These are phyloP conservation scores for Gossypium davidsonii DNA, from an alignment of 441 rosid genomes.

Conservation along the genomic window DNA sequence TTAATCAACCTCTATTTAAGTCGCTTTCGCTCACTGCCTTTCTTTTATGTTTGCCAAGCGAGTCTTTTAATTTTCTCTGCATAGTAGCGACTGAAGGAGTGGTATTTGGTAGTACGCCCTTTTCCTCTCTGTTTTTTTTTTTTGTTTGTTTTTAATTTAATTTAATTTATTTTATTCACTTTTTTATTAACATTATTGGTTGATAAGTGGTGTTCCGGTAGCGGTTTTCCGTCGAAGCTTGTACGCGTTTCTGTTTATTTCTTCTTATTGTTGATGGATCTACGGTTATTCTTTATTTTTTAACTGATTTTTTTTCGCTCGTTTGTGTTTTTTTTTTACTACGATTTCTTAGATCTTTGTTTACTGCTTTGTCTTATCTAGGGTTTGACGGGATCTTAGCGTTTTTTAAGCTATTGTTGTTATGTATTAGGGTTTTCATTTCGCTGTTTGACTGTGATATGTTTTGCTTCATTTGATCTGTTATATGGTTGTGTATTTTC, in stretches of 20 bases:
- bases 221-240: neutral
- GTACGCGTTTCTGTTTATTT: neutral
- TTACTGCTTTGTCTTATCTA: neutral
- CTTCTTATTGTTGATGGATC: neutral
- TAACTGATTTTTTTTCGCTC: neutral
- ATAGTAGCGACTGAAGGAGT: neutral
- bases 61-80: neutral
- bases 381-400: conserved; percentile 1
- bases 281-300: neutral
- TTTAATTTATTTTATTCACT: neutral
- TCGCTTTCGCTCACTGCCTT: neutral
- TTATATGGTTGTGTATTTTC: neutral
- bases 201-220: neutral
- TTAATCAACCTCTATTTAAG: neutral
- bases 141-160: no score
- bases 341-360: neutral
- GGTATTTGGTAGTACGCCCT: neutral
- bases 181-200: neutral
- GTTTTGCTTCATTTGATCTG: neutral
- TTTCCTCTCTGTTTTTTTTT: neutral
- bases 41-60: neutral
- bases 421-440: neutral
- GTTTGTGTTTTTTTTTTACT: neutral
- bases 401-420: neutral
- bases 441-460: neutral